Evolutionary conservation across 352 stramenopile genomes (phyloP), one percentile per base, ranked within the genome.

Genomic region (Phytophthora meadii): DNA sequence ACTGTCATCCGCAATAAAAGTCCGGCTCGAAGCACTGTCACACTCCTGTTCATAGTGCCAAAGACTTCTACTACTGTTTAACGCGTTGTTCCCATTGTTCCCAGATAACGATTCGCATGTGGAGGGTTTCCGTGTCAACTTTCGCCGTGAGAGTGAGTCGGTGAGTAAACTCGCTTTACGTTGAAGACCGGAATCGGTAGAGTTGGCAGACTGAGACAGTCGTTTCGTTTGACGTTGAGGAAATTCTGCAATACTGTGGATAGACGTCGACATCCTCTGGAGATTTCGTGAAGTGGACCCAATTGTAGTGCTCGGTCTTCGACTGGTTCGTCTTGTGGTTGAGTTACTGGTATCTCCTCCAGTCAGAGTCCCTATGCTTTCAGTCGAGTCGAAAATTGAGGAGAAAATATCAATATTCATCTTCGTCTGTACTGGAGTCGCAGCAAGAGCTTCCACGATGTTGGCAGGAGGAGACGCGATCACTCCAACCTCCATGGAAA

Each of bases 331-430:
- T 5, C 57, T 54, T 34, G 28, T 44, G 2, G 10, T n/a, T 19
- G 27, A 8, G 15, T 10, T 22, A 15, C 36, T 45, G 0, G 1
- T 32, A 1, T 66, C 27, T 6, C n/a, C n/a, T n/a, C 55, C 40
- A 36, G 1, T 12, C 4, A 9, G 8, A 10, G 5, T 19, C 14
- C 54, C 54, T 4, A 25, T 15, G 22, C 37, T 42, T 6, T 48
- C 28, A 7, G 2, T 25, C 1, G 56, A 3, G 11, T 84, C 70
- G 1, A 63, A 15, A 11, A 87, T 65, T 12, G 50, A 66, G 1
- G 76, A 77, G 42, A 87, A 87, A 6, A 54, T 80, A 37, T 85
- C 74, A 10, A 85, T 47, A n/a, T 80, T 85, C 0, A 74, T 74
- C 46, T 83, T 83, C 55, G 72, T 73, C 1, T 19, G 25, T 8